Evolutionary conservation across 2,329 filamentous ascomycete genomes (phyloP), one percentile per base, ranked within the genome.

Genomic region (Cercospora sesami): DNA sequence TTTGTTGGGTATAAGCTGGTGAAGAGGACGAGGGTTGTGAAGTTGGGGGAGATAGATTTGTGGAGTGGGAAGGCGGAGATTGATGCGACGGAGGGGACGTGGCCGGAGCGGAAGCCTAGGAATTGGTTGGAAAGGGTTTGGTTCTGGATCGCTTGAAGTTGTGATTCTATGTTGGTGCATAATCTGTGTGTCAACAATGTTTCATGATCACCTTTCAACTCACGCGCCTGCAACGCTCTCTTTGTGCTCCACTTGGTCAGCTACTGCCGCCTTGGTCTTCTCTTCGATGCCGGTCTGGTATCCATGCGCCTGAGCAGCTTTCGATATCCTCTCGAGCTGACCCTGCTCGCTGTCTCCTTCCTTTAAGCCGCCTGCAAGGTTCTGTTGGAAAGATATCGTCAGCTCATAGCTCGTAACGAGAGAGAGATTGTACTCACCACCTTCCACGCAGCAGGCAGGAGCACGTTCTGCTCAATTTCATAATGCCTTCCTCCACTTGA

Each of bases 1-100:
- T 84, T 81, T 71, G 23, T 86, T 5, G 80, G 74, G 0, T 89
- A 86, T 86, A 88, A 88, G 74, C 9, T 80, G 6, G 36, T 83
- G 8, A 76, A 85, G 70, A 83, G 80, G 36, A 84, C 84, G 8
- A 80, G 74, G 67, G 78, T 84, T 59, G 82, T 84, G 26, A 75
- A 74, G 14, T 73, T 80, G 55, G 75, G 77, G 21, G 81, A 82
- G 60, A 85, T 86, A 82, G 85, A 86, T 76, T 71, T 86, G 55
- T 66, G 64, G 67, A 69, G 64, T 60, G 67, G 67, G 2, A 69
- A 69, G 55, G 64, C 33, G 16, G 67, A 69, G 18, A 66, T 69
- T 45, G 67, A 69, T 60, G 48, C 30, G 16, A 48, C 45, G 63
- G 66, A 61, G 33, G 61, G 48, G 5, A 23, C 55, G 26, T 68